Percentiles rank a stretch among this genome's conserved stretches.
Conservation (phyloP, 495 filamentous ascomycete genomes). For the Penicillium cosmopolitanum region DNA sequence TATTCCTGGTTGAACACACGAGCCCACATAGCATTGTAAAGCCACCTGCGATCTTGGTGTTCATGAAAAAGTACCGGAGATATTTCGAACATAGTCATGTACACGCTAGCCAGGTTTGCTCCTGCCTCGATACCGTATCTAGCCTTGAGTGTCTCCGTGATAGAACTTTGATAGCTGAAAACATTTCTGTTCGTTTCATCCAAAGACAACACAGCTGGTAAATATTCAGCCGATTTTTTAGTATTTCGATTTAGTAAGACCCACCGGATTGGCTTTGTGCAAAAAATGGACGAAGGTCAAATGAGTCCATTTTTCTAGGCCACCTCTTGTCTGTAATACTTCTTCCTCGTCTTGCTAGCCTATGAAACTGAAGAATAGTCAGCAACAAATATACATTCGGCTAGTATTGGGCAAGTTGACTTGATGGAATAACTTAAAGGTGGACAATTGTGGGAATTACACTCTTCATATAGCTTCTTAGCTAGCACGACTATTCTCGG, state of each 20-base stretch:
- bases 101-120: neutral
- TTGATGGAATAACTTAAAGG: neutral
- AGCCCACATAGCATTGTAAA: neutral
- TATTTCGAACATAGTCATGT: neutral
- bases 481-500: neutral
- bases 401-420: neutral
- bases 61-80: neutral
- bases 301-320: neutral
- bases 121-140: neutral
- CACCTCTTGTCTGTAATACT: neutral
- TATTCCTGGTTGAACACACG: neutral
- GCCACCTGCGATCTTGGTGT: neutral
- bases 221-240: neutral
- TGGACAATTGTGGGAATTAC: neutral
- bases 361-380: neutral
- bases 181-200: neutral
- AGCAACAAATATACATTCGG: neutral
- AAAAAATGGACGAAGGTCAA: neutral
- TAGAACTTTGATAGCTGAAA: neutral
- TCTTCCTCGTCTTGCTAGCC: neutral
- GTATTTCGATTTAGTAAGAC: too few relatives aligned
- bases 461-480: neutral
- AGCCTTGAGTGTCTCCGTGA: neutral
- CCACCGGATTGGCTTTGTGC: too few relatives aligned
- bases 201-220: neutral